Base-by-base conservation (phyloP, 768 basidiomycete species). In the Atractiella rhizophila region DNA sequence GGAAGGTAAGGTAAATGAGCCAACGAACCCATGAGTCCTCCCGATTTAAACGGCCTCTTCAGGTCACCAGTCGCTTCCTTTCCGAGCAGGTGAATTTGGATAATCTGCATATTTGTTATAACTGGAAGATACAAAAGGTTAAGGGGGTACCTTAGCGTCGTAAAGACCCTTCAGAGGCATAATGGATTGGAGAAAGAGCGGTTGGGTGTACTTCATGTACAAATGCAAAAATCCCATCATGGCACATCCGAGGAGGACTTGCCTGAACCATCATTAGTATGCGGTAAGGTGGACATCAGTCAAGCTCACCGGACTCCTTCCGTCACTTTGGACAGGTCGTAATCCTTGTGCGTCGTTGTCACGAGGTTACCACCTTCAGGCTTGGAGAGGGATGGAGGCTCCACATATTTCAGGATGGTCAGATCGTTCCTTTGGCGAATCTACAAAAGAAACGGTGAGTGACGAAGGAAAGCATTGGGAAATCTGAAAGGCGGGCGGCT, bases 141-240 rank as follows among this genome's bases (percentile, higher is more conserved):
- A 15, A 20, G 12, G 24, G 5, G 35, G 68, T 15, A 69, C 68
- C 57, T 82, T 83, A 42, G 77, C 73, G 54, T 94, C 86, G 59
- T 76, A 80, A 24, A 86, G 59, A 33, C 67, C 69, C 65, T 96
- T 94, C 55, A 91, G 42, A 16, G 79, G 79, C 81, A 88, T 91
- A 50, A 96, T 68, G 11, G 70, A 69, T 59, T 94, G 88, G 50
- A 91, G 76, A 62, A 94, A 88, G 50, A 94, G 70, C 5, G 88
- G 88, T 56, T 88, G 86, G 6, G 83, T 86, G 68, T 79, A 91
- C 57, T 78, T 72, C 63, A 96, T 65, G 69, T 94, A 96, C 39
- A 76, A 46, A 63, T 96, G 88, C 64, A 94, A 71, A 66, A 83
- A 75, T 43, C 55, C 67, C 78, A 86, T 83, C n/a, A n/a, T n/a